These are phyloP conservation scores for Epichloe sibirici DNA, from an alignment of 2,329 filamentous ascomycete genomes.

Conservation along the genomic window DNA sequence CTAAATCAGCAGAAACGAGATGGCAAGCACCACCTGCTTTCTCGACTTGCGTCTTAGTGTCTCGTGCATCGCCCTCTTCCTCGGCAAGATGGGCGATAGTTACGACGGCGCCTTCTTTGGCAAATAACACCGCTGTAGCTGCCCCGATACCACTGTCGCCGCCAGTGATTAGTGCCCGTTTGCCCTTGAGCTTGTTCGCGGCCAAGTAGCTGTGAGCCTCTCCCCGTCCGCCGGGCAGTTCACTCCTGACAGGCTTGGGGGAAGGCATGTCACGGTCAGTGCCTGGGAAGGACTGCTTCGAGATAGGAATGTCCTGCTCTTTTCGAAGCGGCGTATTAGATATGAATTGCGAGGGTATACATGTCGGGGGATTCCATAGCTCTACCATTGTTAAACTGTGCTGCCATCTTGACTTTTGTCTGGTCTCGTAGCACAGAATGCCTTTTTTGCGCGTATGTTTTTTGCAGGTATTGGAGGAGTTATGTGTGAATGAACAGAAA, in stretches of 20 bases:
- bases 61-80: conserved; percentile 64
- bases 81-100: conserved; percentile 63
- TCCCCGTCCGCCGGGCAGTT: conserved; percentile 31
- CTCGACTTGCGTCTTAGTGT: conserved; percentile 61
- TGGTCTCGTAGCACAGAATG: no score
- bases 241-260: conserved; percentile 7
- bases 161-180: conserved; percentile 68
- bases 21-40: conserved; percentile 53
- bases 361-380: neutral
- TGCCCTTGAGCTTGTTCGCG: conserved; percentile 62
- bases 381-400: conserved; percentile 1
- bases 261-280: conserved; percentile 11
- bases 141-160: conserved; percentile 32
- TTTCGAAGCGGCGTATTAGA: neutral
- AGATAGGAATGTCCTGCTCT: conserved; percentile 40
- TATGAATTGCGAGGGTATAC: neutral
- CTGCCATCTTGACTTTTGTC: neutral
- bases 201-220: conserved; percentile 50
- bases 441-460: no score
- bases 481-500: no score
- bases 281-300: conserved; percentile 12
- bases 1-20: conserved; percentile 52
- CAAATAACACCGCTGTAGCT: conserved; percentile 65
- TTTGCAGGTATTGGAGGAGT: no score
- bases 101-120: conserved; percentile 66